Percentiles rank a stretch among this genome's conserved stretches.
phyloP scores from a whole-genome alignment of 129 eudicot species.

The Artemisia tridentata region DNA sequence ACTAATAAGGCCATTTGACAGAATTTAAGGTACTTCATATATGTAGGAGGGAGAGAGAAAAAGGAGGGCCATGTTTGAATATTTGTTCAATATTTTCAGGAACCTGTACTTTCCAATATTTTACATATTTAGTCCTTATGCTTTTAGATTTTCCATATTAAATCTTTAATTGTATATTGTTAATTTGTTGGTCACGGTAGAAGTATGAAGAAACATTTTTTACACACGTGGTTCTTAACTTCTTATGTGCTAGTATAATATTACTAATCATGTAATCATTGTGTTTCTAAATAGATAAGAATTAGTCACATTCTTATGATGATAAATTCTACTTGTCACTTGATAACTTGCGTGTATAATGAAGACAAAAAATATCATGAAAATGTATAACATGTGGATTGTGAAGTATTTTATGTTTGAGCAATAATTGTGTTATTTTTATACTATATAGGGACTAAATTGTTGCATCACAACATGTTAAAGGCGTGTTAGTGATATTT shows the following conservation, averaged over 20 bases:
- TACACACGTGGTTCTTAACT: neutral
- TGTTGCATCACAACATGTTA: no score
- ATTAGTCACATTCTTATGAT: neutral
- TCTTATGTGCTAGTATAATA: neutral
- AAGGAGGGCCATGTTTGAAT: constrained; percentile 24
- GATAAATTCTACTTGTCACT: neutral
- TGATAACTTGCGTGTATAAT: neutral
- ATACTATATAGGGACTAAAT: no score
- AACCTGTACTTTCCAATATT: neutral
- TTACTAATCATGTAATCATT: neutral
- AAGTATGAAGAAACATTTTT: neutral
- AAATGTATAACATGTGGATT: neutral
- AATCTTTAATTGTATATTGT: neutral
- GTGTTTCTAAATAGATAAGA: neutral
- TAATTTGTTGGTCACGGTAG: neutral
- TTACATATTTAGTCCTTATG: neutral
- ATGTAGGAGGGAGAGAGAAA: constrained; percentile 31
- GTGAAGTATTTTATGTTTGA: no score
- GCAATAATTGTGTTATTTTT: no score
- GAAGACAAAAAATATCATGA: neutral
- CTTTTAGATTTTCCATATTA: neutral
- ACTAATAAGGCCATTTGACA: constrained; percentile 17
- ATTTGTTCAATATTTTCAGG: constrained; percentile 12
- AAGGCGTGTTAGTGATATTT: no score
- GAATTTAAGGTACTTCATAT: constrained; percentile 17